Evolutionary conservation across 768 basidiomycete genomes (phyloP).

Genomic region (Polyporus arcularius): DNA sequence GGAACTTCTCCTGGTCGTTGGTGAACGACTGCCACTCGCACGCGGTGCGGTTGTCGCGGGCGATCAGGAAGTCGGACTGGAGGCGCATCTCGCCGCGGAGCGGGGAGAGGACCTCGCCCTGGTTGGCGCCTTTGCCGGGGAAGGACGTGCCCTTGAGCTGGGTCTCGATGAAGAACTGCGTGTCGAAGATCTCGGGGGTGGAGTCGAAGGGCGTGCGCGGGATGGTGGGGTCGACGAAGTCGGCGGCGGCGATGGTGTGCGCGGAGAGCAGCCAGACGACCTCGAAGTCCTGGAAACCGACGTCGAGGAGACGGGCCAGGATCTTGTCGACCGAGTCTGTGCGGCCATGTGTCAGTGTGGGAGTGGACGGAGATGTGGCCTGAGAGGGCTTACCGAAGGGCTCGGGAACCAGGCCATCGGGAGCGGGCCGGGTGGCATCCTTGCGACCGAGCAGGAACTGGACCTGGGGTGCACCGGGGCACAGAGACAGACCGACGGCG

Average conservation of each 20-base stretch:
- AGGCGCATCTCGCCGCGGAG: conserved; percentile 1
- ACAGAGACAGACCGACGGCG: conserved; percentile 27
- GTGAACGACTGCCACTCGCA: conserved; percentile 6
- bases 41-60: conserved; percentile 1
- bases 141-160: not conserved
- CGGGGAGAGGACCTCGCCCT: conserved; percentile 3
- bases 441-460: conserved; percentile 24
- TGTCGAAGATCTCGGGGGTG: conserved; percentile 5
- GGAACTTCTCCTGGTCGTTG: not conserved
- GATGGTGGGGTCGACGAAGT: conserved; percentile 5
- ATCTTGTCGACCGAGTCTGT: not conserved
- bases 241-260: conserved; percentile 3
- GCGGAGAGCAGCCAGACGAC: conserved; percentile 5
- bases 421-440: conserved; percentile 21
- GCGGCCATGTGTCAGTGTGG: not conserved
- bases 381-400: conserved; percentile 17
- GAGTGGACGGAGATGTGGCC: not conserved
- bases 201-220: conserved; percentile 6
- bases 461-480: conserved; percentile 31
- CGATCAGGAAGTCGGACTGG: conserved; percentile 4
- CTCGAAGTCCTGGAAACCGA: not conserved
- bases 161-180: conserved; percentile 4
- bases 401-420: conserved; percentile 17
- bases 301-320: conserved; percentile 2
- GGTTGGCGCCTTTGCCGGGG: not conserved